phyloP scores from a whole-genome alignment of 345 rosid genomes.

The Brassica incana region DNA sequence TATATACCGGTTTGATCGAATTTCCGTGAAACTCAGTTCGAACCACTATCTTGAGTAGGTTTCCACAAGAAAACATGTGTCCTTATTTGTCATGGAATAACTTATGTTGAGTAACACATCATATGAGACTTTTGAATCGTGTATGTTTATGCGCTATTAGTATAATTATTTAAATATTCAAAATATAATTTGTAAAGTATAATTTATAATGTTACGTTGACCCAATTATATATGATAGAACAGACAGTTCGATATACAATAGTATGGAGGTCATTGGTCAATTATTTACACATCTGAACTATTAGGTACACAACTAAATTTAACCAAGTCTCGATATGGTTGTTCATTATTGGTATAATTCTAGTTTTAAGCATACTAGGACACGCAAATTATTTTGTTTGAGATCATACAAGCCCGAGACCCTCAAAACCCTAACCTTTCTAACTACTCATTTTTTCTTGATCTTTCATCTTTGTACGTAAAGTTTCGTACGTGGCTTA shows the following conservation, averaged over 20 bases:
- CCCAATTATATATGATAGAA: background rate
- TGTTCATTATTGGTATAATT: conserved; percentile 37
- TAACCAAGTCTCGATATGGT: conserved; percentile 22
- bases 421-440: conserved; percentile 30
- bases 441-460: background rate
- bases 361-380: conserved; percentile 27
- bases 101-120: background rate
- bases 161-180: background rate
- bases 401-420: conserved; percentile 27
- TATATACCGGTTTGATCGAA: background rate
- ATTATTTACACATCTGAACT: background rate
- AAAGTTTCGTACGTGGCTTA: conserved; percentile 18
- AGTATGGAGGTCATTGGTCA: background rate
- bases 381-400: conserved; percentile 34
- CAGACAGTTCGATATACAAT: background rate
- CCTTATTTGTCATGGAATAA: background rate
- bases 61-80: background rate
- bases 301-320: background rate
- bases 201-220: background rate
- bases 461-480: conserved; percentile 15
- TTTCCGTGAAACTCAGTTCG: background rate
- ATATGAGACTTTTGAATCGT: background rate
- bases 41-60: background rate
- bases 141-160: background rate
- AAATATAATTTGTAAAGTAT: background rate